Percentiles rank a stretch among this genome's conserved stretches.
Conservation (phyloP, 495 filamentous ascomycete genomes). For the Monascus purpureus region DNA sequence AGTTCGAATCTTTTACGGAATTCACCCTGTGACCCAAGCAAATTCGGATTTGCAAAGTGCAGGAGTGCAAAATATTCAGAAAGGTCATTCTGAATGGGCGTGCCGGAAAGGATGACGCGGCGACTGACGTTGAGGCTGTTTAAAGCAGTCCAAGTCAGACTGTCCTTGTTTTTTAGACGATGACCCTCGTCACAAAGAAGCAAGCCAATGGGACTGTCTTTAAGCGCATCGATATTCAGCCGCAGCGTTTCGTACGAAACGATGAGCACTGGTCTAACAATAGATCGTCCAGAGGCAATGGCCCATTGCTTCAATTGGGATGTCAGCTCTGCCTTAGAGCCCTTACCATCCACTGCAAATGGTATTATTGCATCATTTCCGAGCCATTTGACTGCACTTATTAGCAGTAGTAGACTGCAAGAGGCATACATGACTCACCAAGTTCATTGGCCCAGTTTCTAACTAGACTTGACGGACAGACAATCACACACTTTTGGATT, state of each 20-base stretch:
- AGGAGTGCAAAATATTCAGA: conserved; percentile 95
- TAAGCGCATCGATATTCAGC: conserved; percentile 78
- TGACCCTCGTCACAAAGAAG: conserved; percentile 98
- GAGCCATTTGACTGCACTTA: conserved; percentile 68
- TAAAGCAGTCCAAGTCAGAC: conserved; percentile 80
- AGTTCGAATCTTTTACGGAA: conserved; percentile 93
- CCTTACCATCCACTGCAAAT: conserved; percentile 95
- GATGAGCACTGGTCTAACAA: conserved; percentile 94
- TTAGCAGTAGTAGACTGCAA: conserved; percentile 3
- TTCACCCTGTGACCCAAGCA: conserved; percentile 77
- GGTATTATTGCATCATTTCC: conserved; percentile 81
- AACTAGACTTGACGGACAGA: conserved; percentile 94
- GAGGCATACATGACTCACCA: conserved; percentile 12
- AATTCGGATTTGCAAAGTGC: conserved; percentile 90
- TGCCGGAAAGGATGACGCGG: conserved; percentile 90
- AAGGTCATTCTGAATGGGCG: conserved; percentile 94
- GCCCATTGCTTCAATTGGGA: conserved; percentile 90
- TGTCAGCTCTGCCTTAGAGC: conserved; percentile 81
- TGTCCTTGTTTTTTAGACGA: conserved; percentile 96
- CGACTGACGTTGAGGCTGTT: conserved; percentile 82
- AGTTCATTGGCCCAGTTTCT: conserved; percentile 96
- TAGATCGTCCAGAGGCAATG: conserved; percentile 73
- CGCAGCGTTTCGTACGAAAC: conserved; percentile 96
- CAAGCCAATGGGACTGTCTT: conserved; percentile 74
- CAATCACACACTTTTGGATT: conserved; percentile 96